phyloP scores from a whole-genome alignment of 192 early-diverging fungal species.

The Geranomyces variabilis region DNA sequence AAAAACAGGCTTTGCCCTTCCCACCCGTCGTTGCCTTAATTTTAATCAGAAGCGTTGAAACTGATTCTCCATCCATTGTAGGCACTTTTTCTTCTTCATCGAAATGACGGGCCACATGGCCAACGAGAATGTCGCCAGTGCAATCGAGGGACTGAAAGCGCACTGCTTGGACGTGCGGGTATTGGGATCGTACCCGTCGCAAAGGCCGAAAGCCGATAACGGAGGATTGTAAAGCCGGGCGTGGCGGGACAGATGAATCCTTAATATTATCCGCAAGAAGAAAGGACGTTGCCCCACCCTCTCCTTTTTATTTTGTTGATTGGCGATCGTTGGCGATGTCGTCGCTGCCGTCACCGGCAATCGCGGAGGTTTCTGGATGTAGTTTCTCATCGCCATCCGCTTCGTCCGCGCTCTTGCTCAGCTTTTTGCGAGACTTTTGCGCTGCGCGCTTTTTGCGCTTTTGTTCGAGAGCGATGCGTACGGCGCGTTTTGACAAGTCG shows the following conservation, averaged over 20 bases:
- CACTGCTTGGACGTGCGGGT: slow-evolving; percentile 77
- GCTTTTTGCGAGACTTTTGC: slow-evolving; percentile 28
- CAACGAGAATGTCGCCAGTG: slow-evolving; percentile 65
- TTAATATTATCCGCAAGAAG: too few relatives aligned
- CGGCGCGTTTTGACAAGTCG: slow-evolving; percentile 27
- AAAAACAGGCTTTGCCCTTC: not conserved
- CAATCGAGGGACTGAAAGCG: slow-evolving; percentile 68
- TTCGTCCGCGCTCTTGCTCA: not conserved
- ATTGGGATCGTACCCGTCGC: slow-evolving; percentile 81
- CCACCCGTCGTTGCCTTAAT: too few relatives aligned
- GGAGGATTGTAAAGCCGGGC: too few relatives aligned
- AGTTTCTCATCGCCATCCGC: too few relatives aligned
- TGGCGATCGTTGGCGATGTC: too few relatives aligned
- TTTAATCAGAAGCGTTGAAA: too few relatives aligned
- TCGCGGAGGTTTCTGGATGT: too few relatives aligned
- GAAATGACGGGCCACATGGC: slow-evolving; percentile 83
- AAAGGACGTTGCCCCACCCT: too few relatives aligned
- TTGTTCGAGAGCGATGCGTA: slow-evolving; percentile 17
- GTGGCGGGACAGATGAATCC: too few relatives aligned
- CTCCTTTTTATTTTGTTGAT: too few relatives aligned
- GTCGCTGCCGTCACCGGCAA: too few relatives aligned
- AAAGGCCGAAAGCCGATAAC: slow-evolving; percentile 29
- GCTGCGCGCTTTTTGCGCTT: slow-evolving; percentile 20
- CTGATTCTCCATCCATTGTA: not conserved
- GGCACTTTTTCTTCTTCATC: slow-evolving; percentile 94